Evolutionary conservation across 2,329 filamentous ascomycete species (phyloP), one percentile per base, ranked within the genome.

Genomic region (Zasmidium citrigriseum): DNA sequence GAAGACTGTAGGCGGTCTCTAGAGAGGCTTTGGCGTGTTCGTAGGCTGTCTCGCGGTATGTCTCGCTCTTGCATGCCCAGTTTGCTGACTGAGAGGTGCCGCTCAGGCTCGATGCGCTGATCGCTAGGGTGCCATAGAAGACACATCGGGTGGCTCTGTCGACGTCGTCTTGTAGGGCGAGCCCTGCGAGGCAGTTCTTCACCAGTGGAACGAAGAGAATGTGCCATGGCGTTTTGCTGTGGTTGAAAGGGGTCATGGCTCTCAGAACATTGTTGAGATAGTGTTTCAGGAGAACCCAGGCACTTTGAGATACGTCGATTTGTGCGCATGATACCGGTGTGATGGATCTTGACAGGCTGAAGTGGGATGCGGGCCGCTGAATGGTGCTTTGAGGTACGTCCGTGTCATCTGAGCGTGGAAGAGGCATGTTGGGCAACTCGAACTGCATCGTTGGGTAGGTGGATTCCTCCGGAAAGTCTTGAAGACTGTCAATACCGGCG

Each of bases 221-320:
- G 23, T 58, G 55, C 50, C 50, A 54, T 24, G 45, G 51, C 11
- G 50, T 58, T 22, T 58, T 58, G 24, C 45, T 41, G 22, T 53
- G 55, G 21, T 47, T 21, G 11, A 54, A 46, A 21, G 50, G 51
- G 3, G 46, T 49, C 22, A 49, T 25, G 46, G 23, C 24, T 20
- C n/a, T 4, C 4, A 49, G 23, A n/a, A 29, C 23, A 25, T 4
- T 49, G 14, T n/a, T 25, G 21, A 49, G 18, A 23, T 49, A 49
- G 46, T 49, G 46, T 23, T 49, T 49, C 9, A 49, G 23, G 11
- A 49, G 27, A 23, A 49, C 23, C 3, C 16, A 27, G 21, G 46
- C 46, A 27, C 12, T n/a, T 16, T 49, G 22, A 1, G 46, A 27
- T n/a, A 27, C n/a, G 46, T 49, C 46, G 14, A 49, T 27, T 23